Percentiles rank a stretch among this genome's conserved stretches.
phyloP scores from a whole-genome alignment of 2,329 filamentous ascomycete genomes.

The Chrysoporthe austroafricana region DNA sequence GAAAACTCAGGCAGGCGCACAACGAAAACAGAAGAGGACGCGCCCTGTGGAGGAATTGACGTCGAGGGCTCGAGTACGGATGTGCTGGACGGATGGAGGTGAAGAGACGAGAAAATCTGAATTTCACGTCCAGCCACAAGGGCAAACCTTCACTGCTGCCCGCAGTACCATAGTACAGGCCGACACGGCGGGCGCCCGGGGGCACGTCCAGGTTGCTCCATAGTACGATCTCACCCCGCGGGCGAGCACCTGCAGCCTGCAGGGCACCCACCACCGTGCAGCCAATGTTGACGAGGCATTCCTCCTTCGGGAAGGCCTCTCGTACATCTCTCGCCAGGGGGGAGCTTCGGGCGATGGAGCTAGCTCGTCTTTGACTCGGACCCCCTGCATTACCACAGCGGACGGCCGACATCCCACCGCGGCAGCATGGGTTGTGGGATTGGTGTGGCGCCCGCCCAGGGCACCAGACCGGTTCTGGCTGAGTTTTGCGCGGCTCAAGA shows the following conservation, averaged over 20 bases:
- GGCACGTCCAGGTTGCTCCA: slow-evolving; percentile 9
- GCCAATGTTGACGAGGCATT: slow-evolving; percentile 4
- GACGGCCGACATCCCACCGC: not conserved
- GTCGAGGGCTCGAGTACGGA: slow-evolving; percentile 11
- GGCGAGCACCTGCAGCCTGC: slow-evolving; percentile 13
- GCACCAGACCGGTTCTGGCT: slow-evolving; percentile 3
- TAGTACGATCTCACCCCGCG: slow-evolving; percentile 16
- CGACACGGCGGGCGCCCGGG: slow-evolving; percentile 15
- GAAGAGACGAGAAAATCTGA: not conserved
- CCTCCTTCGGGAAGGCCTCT: slow-evolving; percentile 7
- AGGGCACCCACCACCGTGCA: slow-evolving; percentile 1
- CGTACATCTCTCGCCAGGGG: not conserved
- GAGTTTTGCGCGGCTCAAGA: slow-evolving; percentile 11
- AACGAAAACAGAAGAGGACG: slow-evolving; percentile 11
- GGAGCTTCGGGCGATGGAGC: not conserved
- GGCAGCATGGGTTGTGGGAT: not conserved
- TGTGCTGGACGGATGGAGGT: not conserved
- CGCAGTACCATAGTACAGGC: not conserved
- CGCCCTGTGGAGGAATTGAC: slow-evolving; percentile 11
- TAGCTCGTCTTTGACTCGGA: slow-evolving; percentile 3
- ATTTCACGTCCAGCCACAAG: not conserved
- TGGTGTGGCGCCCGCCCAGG: not conserved
- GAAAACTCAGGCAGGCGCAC: slow-evolving; percentile 14
- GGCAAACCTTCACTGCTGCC: not conserved
- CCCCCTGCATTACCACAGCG: slow-evolving; percentile 7